These are phyloP conservation scores for Parastagonospora avenae DNA, from an alignment of 2,329 filamentous ascomycete genomes.

Conservation along the genomic window DNA sequence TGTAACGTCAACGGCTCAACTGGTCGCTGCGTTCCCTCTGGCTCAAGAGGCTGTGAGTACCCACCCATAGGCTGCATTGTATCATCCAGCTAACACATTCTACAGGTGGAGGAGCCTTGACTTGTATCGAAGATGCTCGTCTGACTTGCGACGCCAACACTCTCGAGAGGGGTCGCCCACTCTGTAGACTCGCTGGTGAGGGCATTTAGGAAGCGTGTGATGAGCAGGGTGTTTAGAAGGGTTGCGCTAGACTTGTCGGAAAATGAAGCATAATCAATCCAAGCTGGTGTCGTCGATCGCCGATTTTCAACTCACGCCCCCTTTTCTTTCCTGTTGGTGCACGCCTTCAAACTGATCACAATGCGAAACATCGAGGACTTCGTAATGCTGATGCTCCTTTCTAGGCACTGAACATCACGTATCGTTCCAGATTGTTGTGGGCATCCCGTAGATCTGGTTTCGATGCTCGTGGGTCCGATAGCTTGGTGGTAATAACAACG, in stretches of 20 bases:
- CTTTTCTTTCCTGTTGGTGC: too few species aligned
- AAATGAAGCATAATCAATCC: background rate
- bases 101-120: slow-evolving; percentile 31
- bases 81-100: background rate
- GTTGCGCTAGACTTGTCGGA: background rate
- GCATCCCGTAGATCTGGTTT: too few species aligned
- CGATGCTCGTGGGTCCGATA: too few species aligned
- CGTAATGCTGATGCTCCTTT: too few species aligned
- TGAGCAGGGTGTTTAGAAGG: background rate
- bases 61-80: too few species aligned
- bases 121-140: slow-evolving; percentile 32
- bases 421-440: too few species aligned
- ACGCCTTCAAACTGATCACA: too few species aligned
- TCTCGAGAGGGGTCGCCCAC: slow-evolving; percentile 29
- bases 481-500: too few species aligned
- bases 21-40: slow-evolving; percentile 34
- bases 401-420: too few species aligned
- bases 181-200: slow-evolving; percentile 12
- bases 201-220: background rate
- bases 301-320: too few species aligned
- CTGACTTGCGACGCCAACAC: slow-evolving; percentile 31
- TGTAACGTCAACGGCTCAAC: slow-evolving; percentile 34
- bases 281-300: too few species aligned
- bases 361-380: too few species aligned
- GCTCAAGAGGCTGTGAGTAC: slow-evolving; percentile 29